Evolutionary conservation across 768 basidiomycete genomes (phyloP), one percentile per base, ranked within the genome.

Genomic region (Crepidotus variabilis): DNA sequence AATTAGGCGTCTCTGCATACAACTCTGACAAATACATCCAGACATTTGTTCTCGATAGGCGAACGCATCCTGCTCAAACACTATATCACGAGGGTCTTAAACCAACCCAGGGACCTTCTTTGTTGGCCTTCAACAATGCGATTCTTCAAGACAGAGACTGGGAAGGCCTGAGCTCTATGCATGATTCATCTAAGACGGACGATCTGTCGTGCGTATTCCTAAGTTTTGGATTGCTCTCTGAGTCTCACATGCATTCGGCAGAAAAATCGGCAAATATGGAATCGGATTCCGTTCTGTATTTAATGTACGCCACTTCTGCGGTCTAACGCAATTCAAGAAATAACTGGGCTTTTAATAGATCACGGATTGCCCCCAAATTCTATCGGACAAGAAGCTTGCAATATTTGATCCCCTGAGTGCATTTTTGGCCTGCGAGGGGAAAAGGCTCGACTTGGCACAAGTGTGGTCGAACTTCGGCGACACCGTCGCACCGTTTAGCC

Each of bases 241-340:
- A 33, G 18, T 24, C 24, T 45, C 2, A 33, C 57, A 21, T 51
- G 49, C 21, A 28, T 55, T 57, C 1, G 50, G 16, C 61, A 81
- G 79, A 0, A 81, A 78, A 66, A 81, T 78, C 6, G 81, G 80
- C 18, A 83, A 81, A 60, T 81, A 76, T 58, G 80, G 80, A 0
- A 69, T 81, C 18, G 81, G 81, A 0, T 80, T 82, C 60, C 66
- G 80, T 16, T 75, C 78, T 0, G 72, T 72, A n/a, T 83, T 80
- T 59, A 79, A 83, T 62, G 79, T 80, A 62, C 23, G 71, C 60
- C 18, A 49, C 22, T 16, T 1, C 35, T 24, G 1, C 18, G 14
- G 6, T 34, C 14, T n/a, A 56, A 21, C 11, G 45, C 5, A 21
- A 16, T 9, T 32, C 20, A 24, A 11, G 33, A 28, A 21, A 22